phyloP scores from a whole-genome alignment of 305 asterid species.

The Solanum hybrid region DNA sequence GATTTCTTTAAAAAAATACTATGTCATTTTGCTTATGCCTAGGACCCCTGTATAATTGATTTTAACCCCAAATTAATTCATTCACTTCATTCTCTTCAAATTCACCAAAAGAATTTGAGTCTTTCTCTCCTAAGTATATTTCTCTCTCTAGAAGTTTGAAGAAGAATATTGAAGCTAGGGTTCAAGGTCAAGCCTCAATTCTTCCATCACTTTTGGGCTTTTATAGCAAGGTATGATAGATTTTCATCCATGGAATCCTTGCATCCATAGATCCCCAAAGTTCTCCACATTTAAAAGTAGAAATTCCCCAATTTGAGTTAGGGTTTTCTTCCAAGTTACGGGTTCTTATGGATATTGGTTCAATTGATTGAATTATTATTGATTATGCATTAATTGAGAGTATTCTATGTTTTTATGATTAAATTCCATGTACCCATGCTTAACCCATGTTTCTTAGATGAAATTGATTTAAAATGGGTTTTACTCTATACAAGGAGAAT shows the following conservation, averaged over 20 bases:
- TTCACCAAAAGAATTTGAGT: background rate
- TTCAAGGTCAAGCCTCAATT: background rate
- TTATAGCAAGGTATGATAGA: background rate
- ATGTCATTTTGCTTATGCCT: background rate
- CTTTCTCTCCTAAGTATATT: too few species aligned
- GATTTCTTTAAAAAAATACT: too few species aligned
- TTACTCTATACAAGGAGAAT: background rate
- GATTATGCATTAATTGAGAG: background rate
- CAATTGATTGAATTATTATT: background rate
- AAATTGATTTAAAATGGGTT: background rate
- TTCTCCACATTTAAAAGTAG: background rate
- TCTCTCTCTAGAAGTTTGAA: too few species aligned
- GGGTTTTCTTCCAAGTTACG: background rate
- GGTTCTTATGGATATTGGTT: background rate
- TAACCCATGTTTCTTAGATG: background rate
- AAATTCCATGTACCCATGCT: background rate
- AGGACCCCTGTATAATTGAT: background rate
- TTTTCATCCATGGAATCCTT: background rate
- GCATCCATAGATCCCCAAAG: background rate
- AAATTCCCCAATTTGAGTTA: background rate
- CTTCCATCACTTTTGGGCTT: background rate
- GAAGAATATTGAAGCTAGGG: background rate
- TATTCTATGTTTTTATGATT: too few species aligned
- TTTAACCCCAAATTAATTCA: background rate
- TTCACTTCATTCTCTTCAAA: background rate